A percentile compares a stretch with the other conserved stretches of the same genome.
Evolutionary conservation across 2,329 filamentous ascomycete genomes (phyloP).

Genomic region (Pseudocercospora fijiensis): DNA sequence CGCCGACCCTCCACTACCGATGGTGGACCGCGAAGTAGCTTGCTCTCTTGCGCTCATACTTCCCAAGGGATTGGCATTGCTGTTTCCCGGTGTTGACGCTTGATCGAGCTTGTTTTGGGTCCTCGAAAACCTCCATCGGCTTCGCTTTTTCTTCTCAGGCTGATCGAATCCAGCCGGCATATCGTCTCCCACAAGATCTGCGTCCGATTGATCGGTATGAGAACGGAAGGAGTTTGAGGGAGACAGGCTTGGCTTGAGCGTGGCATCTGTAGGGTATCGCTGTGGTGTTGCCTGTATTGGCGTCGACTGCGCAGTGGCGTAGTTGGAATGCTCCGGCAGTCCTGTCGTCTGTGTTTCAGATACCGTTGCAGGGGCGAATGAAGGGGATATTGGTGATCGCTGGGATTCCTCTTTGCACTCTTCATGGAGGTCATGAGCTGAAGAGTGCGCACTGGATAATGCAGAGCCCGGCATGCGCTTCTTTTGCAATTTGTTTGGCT

Average conservation of each 20-base stretch:
- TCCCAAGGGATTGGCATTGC: slow-evolving; percentile 34
- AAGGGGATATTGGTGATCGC: slow-evolving; percentile 32
- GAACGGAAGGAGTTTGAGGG: slow-evolving; percentile 76
- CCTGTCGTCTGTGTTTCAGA: slow-evolving; percentile 3
- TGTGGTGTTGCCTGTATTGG: slow-evolving; percentile 78
- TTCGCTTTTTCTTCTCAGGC: slow-evolving; percentile 64
- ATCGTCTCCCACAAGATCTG: slow-evolving; percentile 68
- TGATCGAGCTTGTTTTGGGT: slow-evolving; percentile 35
- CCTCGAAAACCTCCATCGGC: slow-evolving; percentile 68
- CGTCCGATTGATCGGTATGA: slow-evolving; percentile 76
- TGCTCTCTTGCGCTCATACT: slow-evolving; percentile 35
- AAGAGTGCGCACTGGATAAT: slow-evolving; percentile 88
- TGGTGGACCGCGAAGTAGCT: slow-evolving; percentile 36
- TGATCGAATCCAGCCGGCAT: slow-evolving; percentile 30
- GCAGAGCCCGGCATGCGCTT: slow-evolving; percentile 74
- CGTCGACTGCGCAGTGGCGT: slow-evolving; percentile 37
- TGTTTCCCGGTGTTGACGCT: slow-evolving; percentile 25
- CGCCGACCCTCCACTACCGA: slow-evolving; percentile 32
- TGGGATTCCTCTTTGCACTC: slow-evolving; percentile 35
- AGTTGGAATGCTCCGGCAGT: slow-evolving; percentile 42
- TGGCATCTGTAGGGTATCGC: slow-evolving; percentile 61
- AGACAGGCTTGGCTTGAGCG: slow-evolving; percentile 67
- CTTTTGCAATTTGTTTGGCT: slow-evolving; percentile 89
- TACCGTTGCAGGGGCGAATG: background rate
- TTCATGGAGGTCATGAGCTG: slow-evolving; percentile 62